These are phyloP conservation scores for Salvia miltiorrhiza DNA, from an alignment of 257 asterid species.

Conservation along the genomic window DNA sequence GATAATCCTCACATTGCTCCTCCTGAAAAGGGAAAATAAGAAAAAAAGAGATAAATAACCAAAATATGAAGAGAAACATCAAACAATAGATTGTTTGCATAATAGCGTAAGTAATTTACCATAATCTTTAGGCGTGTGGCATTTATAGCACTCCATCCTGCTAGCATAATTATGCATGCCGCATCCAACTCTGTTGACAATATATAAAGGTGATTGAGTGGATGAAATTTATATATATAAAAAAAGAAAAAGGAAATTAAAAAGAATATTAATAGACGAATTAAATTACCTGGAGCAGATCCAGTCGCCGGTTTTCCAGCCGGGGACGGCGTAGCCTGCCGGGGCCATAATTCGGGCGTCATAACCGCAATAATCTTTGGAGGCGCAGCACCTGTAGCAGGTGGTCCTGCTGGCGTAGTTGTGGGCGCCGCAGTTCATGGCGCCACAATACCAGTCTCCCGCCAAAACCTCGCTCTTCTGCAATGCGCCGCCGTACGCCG, in stretches of 20 bases:
- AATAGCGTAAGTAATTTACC: too few relatives aligned
- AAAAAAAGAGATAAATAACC: background rate
- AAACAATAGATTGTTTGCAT: too few relatives aligned
- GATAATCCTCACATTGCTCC: constrained; percentile 24
- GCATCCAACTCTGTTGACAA: constrained; percentile 61
- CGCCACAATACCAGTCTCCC: constrained; percentile 82
- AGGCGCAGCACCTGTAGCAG: constrained; percentile 64
- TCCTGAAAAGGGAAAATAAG: constrained; percentile 10
- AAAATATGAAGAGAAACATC: background rate
- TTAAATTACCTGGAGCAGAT: constrained; percentile 53
- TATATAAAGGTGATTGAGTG: too few relatives aligned
- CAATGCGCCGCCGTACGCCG: constrained; percentile 37
- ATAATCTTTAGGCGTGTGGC: constrained; percentile 58
- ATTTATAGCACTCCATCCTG: constrained; percentile 67
- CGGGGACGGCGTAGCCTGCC: constrained; percentile 60
- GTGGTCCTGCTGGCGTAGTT: constrained; percentile 77
- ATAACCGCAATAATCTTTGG: constrained; percentile 46
- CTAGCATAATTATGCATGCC: constrained; percentile 75
- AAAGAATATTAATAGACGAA: too few relatives aligned
- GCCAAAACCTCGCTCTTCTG: constrained; percentile 49
- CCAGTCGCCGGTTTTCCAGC: constrained; percentile 95
- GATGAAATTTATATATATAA: too few relatives aligned
- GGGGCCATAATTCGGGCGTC: constrained; percentile 46
- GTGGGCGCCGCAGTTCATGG: constrained; percentile 68
- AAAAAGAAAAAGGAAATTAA: too few relatives aligned